These are phyloP conservation scores for Trichoderma gracile DNA, from an alignment of 2,329 filamentous ascomycete species.

Conservation along the genomic window DNA sequence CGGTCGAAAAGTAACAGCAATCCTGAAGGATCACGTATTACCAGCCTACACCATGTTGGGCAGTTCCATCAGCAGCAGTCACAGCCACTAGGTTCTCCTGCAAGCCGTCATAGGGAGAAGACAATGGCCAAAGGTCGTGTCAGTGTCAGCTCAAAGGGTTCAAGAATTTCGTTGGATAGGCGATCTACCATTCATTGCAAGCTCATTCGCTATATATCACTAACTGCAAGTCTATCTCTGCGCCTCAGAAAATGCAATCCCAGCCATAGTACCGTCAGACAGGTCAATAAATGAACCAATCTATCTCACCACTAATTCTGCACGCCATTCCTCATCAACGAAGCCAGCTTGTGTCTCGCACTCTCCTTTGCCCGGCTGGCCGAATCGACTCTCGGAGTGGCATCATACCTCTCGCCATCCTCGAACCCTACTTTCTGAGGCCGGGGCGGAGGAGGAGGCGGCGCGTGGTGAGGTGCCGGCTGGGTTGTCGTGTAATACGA, in stretches of 20 bases:
- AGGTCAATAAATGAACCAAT: background rate
- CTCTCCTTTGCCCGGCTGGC: conserved; percentile 35
- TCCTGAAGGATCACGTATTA: too few relatives aligned
- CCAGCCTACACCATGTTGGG: too few relatives aligned
- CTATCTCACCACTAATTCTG: conserved; percentile 44
- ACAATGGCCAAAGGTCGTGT: too few relatives aligned
- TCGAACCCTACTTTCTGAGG: conserved; percentile 42
- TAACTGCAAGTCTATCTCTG: background rate
- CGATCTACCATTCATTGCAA: background rate
- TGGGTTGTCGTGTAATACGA: conserved; percentile 33
- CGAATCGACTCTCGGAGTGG: conserved; percentile 30
- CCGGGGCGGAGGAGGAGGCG: conserved; percentile 42
- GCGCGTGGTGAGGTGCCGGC: conserved; percentile 33
- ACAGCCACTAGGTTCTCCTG: too few relatives aligned
- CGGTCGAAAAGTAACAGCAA: too few relatives aligned
- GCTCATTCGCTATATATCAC: background rate
- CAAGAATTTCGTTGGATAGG: too few relatives aligned
- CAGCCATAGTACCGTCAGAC: background rate
- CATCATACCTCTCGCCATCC: conserved; percentile 40
- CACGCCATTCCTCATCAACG: conserved; percentile 48
- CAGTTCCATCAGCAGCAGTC: too few relatives aligned
- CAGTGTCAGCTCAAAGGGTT: too few relatives aligned
- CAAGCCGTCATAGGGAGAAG: too few relatives aligned
- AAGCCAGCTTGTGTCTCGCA: conserved; percentile 38
- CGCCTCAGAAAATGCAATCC: background rate